Evolutionary conservation across 2,329 filamentous ascomycete species (phyloP).

Genomic region (Colletotrichum nymphaeae): DNA sequence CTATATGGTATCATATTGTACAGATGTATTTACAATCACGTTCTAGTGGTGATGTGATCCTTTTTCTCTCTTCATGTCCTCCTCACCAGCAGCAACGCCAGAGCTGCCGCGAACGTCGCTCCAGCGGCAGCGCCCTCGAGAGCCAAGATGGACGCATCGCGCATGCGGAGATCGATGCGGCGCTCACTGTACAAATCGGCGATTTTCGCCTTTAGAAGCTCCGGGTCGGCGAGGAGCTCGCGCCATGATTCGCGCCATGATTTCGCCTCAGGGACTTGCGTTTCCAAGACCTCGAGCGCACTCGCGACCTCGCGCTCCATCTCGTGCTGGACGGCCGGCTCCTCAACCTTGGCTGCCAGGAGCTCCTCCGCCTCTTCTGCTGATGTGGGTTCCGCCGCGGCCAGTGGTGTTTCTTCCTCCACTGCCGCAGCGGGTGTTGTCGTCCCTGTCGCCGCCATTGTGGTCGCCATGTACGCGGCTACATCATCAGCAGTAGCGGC

Average conservation of each 20-base stretch:
- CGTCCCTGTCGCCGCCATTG: slow-evolving; percentile 42
- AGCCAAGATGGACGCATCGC: slow-evolving; percentile 76
- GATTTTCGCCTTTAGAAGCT: slow-evolving; percentile 60
- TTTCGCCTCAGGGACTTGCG: slow-evolving; percentile 22
- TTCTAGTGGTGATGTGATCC: slow-evolving; percentile 33
- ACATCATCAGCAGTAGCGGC: slow-evolving; percentile 40
- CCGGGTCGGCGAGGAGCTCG: slow-evolving; percentile 53
- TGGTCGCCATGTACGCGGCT: slow-evolving; percentile 33
- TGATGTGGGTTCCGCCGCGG: neutral
- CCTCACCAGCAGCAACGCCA: slow-evolving; percentile 61
- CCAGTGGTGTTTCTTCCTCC: slow-evolving; percentile 15
- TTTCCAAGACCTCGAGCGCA: slow-evolving; percentile 8
- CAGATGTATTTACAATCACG: slow-evolving; percentile 28
- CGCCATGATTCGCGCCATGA: slow-evolving; percentile 62
- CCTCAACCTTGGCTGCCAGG: slow-evolving; percentile 8
- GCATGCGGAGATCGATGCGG: slow-evolving; percentile 71
- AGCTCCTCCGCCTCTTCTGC: slow-evolving; percentile 19
- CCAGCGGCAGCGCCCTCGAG: slow-evolving; percentile 75
- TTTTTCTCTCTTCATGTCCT: slow-evolving; percentile 41
- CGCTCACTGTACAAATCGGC: slow-evolving; percentile 75
- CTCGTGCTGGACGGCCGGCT: slow-evolving; percentile 28
- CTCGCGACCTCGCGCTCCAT: slow-evolving; percentile 25
- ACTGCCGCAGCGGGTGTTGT: slow-evolving; percentile 43
- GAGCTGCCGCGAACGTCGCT: slow-evolving; percentile 67
- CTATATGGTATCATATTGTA: slow-evolving; percentile 37